phyloP scores from a whole-genome alignment of 2,329 filamentous ascomycete genomes.

The Cladobotryum mycophilum region DNA sequence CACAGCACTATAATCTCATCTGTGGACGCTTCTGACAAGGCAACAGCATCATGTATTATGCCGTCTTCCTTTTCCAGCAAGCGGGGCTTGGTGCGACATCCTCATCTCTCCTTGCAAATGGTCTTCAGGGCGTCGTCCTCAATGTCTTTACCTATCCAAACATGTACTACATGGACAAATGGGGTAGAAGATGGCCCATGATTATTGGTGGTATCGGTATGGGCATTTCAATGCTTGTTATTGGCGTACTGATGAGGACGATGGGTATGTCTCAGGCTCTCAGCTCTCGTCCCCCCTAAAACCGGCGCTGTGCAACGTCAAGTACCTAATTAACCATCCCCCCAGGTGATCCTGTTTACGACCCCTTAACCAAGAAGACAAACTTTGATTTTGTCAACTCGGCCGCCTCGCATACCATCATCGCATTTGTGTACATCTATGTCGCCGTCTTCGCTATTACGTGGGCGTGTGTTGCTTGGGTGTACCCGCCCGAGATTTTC shows the following conservation, averaged over 20 bases:
- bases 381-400: conserved; percentile 36
- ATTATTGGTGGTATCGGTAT: conserved; percentile 10
- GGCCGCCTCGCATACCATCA: conserved; percentile 48
- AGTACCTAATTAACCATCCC: no score
- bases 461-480: conserved; percentile 54
- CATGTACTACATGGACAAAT: conserved; percentile 14
- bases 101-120: conserved; percentile 10
- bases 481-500: conserved; percentile 51
- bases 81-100: conserved; percentile 11
- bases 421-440: conserved; percentile 55
- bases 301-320: background rate
- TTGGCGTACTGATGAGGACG: conserved; percentile 11
- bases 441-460: conserved; percentile 55
- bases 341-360: conserved; percentile 10
- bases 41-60: conserved; percentile 12
- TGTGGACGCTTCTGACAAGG: background rate
- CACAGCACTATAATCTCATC: no score
- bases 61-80: conserved; percentile 12
- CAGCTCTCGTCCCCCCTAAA: background rate
- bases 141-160: conserved; percentile 13
- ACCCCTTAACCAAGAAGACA: conserved; percentile 9
- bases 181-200: conserved; percentile 12
- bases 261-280: background rate
- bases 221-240: conserved; percentile 12
- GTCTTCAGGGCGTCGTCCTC: conserved; percentile 11